Conservation (phyloP, 306 rosid species). For the Cotoneaster glaucophyllus region DNA sequence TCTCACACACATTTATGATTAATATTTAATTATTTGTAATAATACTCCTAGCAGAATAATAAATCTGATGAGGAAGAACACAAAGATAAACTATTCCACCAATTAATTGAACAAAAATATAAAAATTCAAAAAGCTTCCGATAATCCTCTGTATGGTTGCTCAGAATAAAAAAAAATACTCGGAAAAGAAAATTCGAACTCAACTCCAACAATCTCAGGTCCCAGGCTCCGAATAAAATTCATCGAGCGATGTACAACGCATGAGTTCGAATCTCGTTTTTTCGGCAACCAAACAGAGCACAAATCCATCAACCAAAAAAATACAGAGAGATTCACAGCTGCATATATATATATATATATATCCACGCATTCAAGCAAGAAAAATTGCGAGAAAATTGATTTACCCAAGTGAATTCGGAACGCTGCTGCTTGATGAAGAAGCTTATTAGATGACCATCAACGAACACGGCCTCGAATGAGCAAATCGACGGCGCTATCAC, state of each 20-base stretch:
- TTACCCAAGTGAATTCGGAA: slow-evolving; percentile 10
- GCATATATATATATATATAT: not conserved
- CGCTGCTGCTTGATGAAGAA: not conserved
- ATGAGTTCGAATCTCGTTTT: not conserved
- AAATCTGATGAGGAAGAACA: not conserved
- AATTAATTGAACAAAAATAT: not conserved
- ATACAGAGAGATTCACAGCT: not conserved
- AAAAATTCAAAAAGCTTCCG: not conserved
- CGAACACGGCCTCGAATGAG: slow-evolving; percentile 8
- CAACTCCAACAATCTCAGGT: not conserved
- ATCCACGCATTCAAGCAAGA: not conserved
- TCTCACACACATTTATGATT: not conserved
- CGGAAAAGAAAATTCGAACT: not conserved
- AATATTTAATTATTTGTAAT: not conserved
- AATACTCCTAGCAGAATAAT: not conserved
- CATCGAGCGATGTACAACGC: not conserved
- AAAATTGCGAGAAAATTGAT: not conserved
- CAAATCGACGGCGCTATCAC: not conserved
- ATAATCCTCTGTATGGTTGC: slow-evolving; percentile 12
- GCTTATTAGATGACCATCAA: slow-evolving; percentile 38
- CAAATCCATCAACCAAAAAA: not conserved
- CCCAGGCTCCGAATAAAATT: not conserved
- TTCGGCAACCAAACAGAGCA: slow-evolving; percentile 16
- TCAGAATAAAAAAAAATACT: slow-evolving; percentile 11
- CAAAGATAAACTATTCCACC: not conserved